These are phyloP conservation scores for Incumbomyces delicatus DNA, from an alignment of 2,329 filamentous ascomycete species.

Conservation along the genomic window DNA sequence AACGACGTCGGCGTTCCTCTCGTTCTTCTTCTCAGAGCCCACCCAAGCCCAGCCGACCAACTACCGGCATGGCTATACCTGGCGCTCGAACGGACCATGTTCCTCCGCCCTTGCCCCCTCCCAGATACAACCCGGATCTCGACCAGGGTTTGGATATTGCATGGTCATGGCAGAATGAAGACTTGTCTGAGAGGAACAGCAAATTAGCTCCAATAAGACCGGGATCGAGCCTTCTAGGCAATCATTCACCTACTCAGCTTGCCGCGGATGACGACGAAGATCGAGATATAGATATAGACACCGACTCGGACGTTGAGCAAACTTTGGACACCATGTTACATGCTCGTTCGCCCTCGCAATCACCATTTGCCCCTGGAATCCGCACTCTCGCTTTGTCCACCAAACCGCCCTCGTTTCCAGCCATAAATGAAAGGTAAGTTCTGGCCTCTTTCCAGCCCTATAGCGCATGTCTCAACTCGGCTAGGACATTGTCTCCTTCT, in stretches of 20 bases:
- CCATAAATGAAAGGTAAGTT: conserved; percentile 19
- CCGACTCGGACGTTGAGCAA: conserved; percentile 27
- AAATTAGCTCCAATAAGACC: conserved; percentile 39
- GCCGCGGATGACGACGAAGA: conserved; percentile 24
- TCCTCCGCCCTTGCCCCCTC: conserved; percentile 57
- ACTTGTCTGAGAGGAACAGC: conserved; percentile 36
- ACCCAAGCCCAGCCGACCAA: conserved; percentile 29
- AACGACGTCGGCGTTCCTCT: conserved; percentile 21
- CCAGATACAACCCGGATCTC: conserved; percentile 48
- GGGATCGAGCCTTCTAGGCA: conserved; percentile 42
- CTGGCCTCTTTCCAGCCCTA: neutral
- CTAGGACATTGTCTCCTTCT: neutral
- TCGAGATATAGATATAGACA: conserved; percentile 28
- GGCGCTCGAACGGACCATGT: conserved; percentile 39
- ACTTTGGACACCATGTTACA: conserved; percentile 24
- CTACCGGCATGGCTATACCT: conserved; percentile 52
- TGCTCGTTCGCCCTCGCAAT: conserved; percentile 9
- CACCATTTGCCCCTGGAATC: conserved; percentile 37
- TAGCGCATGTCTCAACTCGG: too few relatives aligned
- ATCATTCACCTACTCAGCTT: conserved; percentile 25
- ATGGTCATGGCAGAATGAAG: conserved; percentile 53
- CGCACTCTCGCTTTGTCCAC: conserved; percentile 59
- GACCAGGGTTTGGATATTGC: conserved; percentile 50
- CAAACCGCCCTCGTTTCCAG: conserved; percentile 15
- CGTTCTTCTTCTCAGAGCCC: conserved; percentile 31